A percentile compares a stretch with the other conserved stretches of the same genome.
Conservation (phyloP, 768 basidiomycete species). For the Tulasnella sp. region DNA sequence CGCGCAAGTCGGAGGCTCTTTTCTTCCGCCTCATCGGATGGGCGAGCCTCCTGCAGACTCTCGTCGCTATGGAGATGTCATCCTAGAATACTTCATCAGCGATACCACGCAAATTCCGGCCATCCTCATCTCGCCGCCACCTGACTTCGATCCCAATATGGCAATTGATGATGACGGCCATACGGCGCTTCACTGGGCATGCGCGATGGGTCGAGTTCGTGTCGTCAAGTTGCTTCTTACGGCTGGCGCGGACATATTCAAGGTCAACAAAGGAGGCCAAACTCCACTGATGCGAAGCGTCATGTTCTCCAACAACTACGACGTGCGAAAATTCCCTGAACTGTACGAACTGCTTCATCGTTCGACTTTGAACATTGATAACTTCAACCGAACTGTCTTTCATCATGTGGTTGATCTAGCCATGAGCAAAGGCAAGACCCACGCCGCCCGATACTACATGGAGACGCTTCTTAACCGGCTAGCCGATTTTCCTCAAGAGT, state of each 20-base stretch:
- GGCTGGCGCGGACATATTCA: slow-evolving; percentile 92
- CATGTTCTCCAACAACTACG: slow-evolving; percentile 99
- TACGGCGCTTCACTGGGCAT: slow-evolving; percentile 95
- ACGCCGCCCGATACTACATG: slow-evolving; percentile 98
- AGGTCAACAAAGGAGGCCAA: slow-evolving; percentile 92
- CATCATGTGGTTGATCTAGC: slow-evolving; percentile 97
- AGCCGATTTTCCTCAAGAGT: slow-evolving; percentile 86
- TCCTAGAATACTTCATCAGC: slow-evolving; percentile 97
- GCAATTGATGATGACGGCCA: slow-evolving; percentile 98
- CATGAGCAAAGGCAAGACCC: slow-evolving; percentile 94
- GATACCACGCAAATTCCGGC: slow-evolving; percentile 87
- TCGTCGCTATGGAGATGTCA: slow-evolving; percentile 73
- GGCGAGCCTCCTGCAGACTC: slow-evolving; percentile 8
- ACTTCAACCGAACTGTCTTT: slow-evolving; percentile 92
- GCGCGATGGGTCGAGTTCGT: slow-evolving; percentile 95
- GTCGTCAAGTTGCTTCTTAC: slow-evolving; percentile 90
- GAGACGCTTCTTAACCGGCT: slow-evolving; percentile 84
- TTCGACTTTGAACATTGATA: slow-evolving; percentile 98
- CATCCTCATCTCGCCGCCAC: slow-evolving; percentile 74
- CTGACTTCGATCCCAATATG: slow-evolving; percentile 90
- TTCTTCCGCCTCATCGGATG: no score
- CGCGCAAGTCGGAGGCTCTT: slow-evolving; percentile 39
- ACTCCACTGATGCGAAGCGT: slow-evolving; percentile 97
- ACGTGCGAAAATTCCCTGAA: slow-evolving; percentile 97
- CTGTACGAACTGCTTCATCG: slow-evolving; percentile 92